Evolutionary conservation across 345 rosid genomes (phyloP).

Genomic region (Raphanus sativus): DNA sequence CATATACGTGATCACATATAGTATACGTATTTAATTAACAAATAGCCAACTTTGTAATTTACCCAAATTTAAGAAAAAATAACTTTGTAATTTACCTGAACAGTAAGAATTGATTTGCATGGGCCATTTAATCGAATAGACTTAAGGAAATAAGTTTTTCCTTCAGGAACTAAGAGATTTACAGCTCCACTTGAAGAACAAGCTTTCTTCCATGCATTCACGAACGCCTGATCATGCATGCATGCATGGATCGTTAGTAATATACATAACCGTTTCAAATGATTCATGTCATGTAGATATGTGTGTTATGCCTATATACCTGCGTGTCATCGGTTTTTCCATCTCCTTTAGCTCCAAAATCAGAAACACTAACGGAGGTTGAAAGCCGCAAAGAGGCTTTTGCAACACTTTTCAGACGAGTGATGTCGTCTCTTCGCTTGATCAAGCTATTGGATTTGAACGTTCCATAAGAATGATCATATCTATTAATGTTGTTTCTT

Average conservation of each 20-base stretch:
- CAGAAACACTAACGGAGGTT: conserved; percentile 42
- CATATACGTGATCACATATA: not conserved
- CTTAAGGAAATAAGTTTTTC: conserved; percentile 49
- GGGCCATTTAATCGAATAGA: conserved; percentile 66
- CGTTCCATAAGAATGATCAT: conserved; percentile 28
- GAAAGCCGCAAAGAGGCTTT: conserved; percentile 1
- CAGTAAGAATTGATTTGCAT: conserved; percentile 53
- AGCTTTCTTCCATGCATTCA: conserved; percentile 73
- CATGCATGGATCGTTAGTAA: conserved; percentile 26
- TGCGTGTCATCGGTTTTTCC: conserved; percentile 55
- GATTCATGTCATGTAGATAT: not conserved
- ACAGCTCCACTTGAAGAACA: conserved; percentile 52
- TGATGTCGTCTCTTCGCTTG: conserved; percentile 22
- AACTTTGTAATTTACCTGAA: conserved; percentile 33
- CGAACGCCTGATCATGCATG: conserved; percentile 55
- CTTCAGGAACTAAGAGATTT: conserved; percentile 51
- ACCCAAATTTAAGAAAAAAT: not conserved
- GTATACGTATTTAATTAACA: not conserved
- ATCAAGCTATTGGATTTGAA: conserved; percentile 29
- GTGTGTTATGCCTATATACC: conserved; percentile 41
- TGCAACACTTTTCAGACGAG: conserved; percentile 10
- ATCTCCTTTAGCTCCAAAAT: conserved; percentile 62
- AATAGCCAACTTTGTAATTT: not conserved
- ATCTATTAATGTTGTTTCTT: conserved; percentile 17
- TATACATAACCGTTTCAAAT: not conserved